Percentiles rank a stretch among this genome's conserved stretches.
These are phyloP conservation scores for Zizania palustris DNA, from an alignment of 202 grass and related monocot genomes.

Conservation along the genomic window DNA sequence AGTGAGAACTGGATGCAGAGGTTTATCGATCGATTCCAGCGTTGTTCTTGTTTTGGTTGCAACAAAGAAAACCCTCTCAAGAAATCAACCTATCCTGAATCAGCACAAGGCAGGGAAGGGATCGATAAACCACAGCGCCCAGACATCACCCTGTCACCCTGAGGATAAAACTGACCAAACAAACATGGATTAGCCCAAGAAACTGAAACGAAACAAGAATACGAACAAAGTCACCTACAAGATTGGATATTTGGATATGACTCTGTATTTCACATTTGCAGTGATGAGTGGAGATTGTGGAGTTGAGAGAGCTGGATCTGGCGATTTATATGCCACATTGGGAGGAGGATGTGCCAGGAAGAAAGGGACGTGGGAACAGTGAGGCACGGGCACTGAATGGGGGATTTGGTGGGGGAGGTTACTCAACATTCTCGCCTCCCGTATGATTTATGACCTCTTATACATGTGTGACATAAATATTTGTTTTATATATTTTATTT, in stretches of 20 bases:
- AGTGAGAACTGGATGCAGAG: conserved; percentile 90
- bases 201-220: not conserved
- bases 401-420: not conserved
- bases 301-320: conserved; percentile 51
- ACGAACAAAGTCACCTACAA: conserved; percentile 38
- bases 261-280: too few relatives aligned
- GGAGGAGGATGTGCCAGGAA: conserved; percentile 41
- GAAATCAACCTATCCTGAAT: conserved; percentile 30
- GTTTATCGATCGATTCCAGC: conserved; percentile 98
- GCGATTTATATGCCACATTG: conserved; percentile 50
- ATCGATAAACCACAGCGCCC: conserved; percentile 98
- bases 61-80: conserved; percentile 30
- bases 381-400: conserved; percentile 24
- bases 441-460: too few relatives aligned
- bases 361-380: not conserved
- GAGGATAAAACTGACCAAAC: not conserved
- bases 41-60: conserved; percentile 50
- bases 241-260: not conserved
- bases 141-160: conserved; percentile 44
- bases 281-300: not conserved
- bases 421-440: too few relatives aligned
- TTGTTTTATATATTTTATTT: too few relatives aligned
- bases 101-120: conserved; percentile 83
- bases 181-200: conserved; percentile 29
- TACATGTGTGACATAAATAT: too few relatives aligned